Percentiles rank a stretch among this genome's conserved stretches.
Evolutionary conservation across 1,284 basidiomycete genomes (phyloP).

Genomic region (Cryptococcus sp.): DNA sequence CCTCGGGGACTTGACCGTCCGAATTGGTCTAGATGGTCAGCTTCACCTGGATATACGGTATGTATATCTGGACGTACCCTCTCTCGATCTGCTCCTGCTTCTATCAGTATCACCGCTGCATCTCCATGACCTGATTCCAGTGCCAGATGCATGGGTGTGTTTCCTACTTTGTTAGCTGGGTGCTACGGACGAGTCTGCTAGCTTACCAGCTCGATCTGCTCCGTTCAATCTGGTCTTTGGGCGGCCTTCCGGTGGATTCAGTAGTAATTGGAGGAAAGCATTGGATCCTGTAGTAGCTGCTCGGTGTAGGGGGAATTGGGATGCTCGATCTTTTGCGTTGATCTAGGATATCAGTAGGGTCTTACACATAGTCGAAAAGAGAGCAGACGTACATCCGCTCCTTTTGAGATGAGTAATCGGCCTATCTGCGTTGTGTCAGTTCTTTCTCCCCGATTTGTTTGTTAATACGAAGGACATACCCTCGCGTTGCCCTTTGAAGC

Average conservation of each 20-base stretch:
- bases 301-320: conserved; percentile 83
- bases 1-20: conserved; percentile 76
- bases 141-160: conserved; percentile 91
- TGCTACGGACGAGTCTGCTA: background rate
- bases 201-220: conserved; percentile 71
- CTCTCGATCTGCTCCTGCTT: conserved; percentile 84
- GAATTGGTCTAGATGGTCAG: conserved; percentile 60
- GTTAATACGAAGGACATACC: conserved; percentile 50
- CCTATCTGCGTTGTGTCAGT: conserved; percentile 59
- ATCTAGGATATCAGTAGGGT: conserved; percentile 54
- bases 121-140: conserved; percentile 91
- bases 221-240: conserved; percentile 81
- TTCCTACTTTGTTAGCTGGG: conserved; percentile 54
- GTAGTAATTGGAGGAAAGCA: conserved; percentile 73
- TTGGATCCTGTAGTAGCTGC: conserved; percentile 90
- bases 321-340: conserved; percentile 84
- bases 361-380: background rate
- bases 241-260: conserved; percentile 67
- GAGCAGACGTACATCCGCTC: conserved; percentile 67
- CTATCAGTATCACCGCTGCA: conserved; percentile 79
- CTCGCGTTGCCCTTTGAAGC: conserved; percentile 86
- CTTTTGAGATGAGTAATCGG: conserved; percentile 71
- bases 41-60: background rate
- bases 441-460: background rate
- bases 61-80: conserved; percentile 56